Conservation (phyloP, 2,329 filamentous ascomycete genomes). For the Fusarium beomiforme region DNA sequence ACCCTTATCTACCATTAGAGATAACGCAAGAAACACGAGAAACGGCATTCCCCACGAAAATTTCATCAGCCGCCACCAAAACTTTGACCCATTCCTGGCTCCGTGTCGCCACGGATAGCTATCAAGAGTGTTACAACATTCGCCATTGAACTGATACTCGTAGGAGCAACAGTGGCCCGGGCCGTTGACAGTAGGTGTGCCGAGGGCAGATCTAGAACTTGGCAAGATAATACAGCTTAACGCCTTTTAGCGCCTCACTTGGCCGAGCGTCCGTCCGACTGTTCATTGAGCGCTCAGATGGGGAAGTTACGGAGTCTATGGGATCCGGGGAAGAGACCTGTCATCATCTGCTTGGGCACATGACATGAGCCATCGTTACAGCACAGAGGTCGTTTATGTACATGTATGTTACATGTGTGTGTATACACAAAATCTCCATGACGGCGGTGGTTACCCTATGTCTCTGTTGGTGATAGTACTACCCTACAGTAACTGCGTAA, state of each 20-base stretch:
- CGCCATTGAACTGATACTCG: background rate
- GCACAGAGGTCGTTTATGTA: background rate
- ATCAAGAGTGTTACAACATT: slow-evolving; percentile 1
- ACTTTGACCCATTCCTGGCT: background rate
- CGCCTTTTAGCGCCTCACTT: background rate
- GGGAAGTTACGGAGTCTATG: slow-evolving; percentile 3
- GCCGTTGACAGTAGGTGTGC: slow-evolving; percentile 23
- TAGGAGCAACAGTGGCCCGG: slow-evolving; percentile 28
- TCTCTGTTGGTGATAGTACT: background rate
- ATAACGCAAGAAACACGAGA: background rate
- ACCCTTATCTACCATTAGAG: background rate
- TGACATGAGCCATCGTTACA: slow-evolving; percentile 7
- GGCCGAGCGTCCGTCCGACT: slow-evolving; percentile 2
- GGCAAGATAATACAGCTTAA: slow-evolving; percentile 24
- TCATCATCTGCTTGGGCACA: slow-evolving; percentile 21
- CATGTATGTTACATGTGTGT: background rate
- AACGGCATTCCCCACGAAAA: background rate
- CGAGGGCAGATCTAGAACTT: slow-evolving; percentile 24
- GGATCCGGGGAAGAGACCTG: slow-evolving; percentile 4
- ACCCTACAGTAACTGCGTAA: background rate
- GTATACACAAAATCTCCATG: background rate
- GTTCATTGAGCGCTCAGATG: slow-evolving; percentile 12
- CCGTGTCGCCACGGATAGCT: background rate
- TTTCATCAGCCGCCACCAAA: background rate
- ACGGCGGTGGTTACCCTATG: slow-evolving; percentile 21